phyloP scores from a whole-genome alignment of 495 filamentous ascomycete species.

The Platismatia glauca region DNA sequence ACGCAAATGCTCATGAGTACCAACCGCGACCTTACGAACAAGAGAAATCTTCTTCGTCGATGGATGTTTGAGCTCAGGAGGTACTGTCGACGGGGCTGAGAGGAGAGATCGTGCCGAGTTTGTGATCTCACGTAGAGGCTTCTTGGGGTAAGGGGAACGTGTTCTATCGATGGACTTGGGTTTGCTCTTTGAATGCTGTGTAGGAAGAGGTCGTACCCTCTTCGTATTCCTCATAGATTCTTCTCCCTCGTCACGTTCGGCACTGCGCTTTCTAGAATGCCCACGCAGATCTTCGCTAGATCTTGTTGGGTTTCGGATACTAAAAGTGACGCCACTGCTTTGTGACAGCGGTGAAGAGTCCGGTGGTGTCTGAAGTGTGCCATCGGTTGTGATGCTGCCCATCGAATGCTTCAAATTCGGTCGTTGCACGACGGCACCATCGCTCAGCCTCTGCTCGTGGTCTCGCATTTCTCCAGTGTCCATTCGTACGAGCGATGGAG shows the following conservation, averaged over 20 bases:
- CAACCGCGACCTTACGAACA: conserved; percentile 16
- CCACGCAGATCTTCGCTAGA: not conserved
- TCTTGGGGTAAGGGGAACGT: not conserved
- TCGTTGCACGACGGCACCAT: conserved; percentile 14
- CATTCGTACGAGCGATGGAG: conserved; percentile 23
- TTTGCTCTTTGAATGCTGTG: conserved; percentile 2
- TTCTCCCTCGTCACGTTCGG: not conserved
- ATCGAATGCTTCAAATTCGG: not conserved
- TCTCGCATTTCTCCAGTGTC: conserved; percentile 23
- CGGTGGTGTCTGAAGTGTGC: conserved; percentile 16
- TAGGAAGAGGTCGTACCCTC: not conserved
- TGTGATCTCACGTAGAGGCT: conserved; percentile 8
- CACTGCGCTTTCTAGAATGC: not conserved
- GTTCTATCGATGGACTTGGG: not conserved
- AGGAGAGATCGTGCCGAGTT: not conserved
- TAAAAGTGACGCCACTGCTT: not conserved
- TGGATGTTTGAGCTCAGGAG: not conserved
- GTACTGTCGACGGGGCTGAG: not conserved
- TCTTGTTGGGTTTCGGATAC: not conserved
- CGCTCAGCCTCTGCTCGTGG: conserved; percentile 13
- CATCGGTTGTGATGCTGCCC: conserved; percentile 5
- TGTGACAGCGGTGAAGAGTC: conserved; percentile 1
- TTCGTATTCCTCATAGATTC: conserved; percentile 7
- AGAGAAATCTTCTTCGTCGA: not conserved
- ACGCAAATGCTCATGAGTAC: not conserved